Percentiles rank a stretch among this genome's conserved stretches.
These are phyloP conservation scores for Pisolithus sp. DNA, from an alignment of 768 basidiomycete species.

Conservation along the genomic window DNA sequence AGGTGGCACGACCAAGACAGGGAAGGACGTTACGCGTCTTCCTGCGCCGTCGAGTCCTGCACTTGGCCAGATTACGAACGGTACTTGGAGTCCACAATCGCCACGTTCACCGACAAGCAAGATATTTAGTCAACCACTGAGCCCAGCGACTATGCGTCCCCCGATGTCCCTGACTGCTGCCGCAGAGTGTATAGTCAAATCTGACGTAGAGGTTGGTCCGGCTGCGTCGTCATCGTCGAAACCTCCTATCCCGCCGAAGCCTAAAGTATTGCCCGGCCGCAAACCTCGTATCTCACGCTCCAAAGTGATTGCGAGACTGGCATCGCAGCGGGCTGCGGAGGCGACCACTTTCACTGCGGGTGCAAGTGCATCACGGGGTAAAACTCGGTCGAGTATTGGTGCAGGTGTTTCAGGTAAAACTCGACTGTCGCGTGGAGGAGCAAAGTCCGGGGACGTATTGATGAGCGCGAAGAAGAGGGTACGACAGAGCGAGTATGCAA, in stretches of 20 bases:
- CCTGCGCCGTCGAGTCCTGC: conserved; percentile 11
- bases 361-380: conserved; percentile 20
- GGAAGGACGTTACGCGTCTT: conserved; percentile 6
- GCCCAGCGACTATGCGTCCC: conserved; percentile 20
- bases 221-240: conserved; percentile 7
- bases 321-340: conserved; percentile 55
- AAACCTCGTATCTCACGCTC: conserved; percentile 78
- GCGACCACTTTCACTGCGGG: conserved; percentile 9
- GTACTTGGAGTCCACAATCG: conserved; percentile 15
- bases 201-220: background rate
- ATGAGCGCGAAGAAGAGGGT: conserved; percentile 68
- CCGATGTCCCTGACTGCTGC: conserved; percentile 26
- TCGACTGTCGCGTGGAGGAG: conserved; percentile 18
- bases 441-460: conserved; percentile 33
- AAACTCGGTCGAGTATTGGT: conserved; percentile 49
- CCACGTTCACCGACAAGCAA: conserved; percentile 20
- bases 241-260: conserved; percentile 18
- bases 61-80: conserved; percentile 31
- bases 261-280: conserved; percentile 36
- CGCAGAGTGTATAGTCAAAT: conserved; percentile 20
- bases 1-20: conserved; percentile 7
- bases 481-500: conserved; percentile 70
- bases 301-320: conserved; percentile 70
- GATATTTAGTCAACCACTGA: conserved; percentile 53
- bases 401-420: conserved; percentile 23